Conservation (phyloP, 164 flowering plant genomes). For the Vitis rupestris region DNA sequence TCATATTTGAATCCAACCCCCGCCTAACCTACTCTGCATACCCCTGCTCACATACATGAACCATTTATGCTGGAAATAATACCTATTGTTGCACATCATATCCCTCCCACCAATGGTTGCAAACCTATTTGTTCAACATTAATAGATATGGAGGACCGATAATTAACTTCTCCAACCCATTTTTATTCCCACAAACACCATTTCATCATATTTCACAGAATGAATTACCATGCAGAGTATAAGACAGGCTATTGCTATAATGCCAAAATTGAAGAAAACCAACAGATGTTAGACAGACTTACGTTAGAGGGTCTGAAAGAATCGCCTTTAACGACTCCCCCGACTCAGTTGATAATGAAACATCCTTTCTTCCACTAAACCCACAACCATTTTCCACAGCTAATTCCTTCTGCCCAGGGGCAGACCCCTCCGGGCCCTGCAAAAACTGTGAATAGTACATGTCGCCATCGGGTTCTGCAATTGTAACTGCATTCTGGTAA, state of each 20-base stretch:
- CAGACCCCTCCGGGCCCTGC: slow-evolving; percentile 47
- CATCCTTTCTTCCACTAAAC: slow-evolving; percentile 67
- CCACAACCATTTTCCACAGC: slow-evolving; percentile 66
- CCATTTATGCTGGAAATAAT: neutral
- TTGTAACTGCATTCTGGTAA: slow-evolving; percentile 45
- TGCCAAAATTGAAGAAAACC: neutral
- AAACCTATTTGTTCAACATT: neutral
- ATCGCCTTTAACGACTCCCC: slow-evolving; percentile 69
- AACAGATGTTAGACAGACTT: slow-evolving; percentile 22
- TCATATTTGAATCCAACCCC: too few species aligned
- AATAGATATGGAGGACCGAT: neutral
- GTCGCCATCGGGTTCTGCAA: slow-evolving; percentile 50
- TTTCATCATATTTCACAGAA: too few species aligned
- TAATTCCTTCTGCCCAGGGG: slow-evolving; percentile 46
- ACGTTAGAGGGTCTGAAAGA: slow-evolving; percentile 88
- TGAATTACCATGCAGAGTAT: neutral
- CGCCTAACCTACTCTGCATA: too few species aligned
- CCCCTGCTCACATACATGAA: neutral
- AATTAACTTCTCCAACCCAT: too few species aligned
- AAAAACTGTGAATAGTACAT: slow-evolving; percentile 54
- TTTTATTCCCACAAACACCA: too few species aligned
- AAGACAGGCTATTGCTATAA: neutral
- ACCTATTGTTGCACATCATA: neutral
- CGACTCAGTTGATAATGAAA: slow-evolving; percentile 39
- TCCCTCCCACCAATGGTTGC: neutral